These are phyloP conservation scores for Knoxdaviesia capensis DNA, from an alignment of 2,329 filamentous ascomycete species.

Conservation along the genomic window DNA sequence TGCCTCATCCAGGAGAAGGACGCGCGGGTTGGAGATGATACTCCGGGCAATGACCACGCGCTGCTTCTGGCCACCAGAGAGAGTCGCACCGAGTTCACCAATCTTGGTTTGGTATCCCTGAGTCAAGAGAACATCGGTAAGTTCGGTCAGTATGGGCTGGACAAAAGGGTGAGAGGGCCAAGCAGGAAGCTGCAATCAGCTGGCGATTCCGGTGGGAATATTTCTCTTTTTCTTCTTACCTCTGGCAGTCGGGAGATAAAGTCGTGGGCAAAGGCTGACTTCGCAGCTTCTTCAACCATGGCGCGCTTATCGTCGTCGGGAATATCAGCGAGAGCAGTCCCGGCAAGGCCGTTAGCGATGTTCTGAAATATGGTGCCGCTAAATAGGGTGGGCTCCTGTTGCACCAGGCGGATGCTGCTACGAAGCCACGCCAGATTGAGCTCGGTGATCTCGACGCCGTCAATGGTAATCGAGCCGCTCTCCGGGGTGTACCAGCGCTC, in stretches of 20 bases:
- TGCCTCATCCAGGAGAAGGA: constrained; percentile 49
- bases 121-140: neutral
- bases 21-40: constrained; percentile 40
- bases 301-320: constrained; percentile 20
- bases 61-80: constrained; percentile 49
- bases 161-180: too few relatives aligned
- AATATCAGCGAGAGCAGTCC: constrained; percentile 15
- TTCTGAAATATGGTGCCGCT: constrained; percentile 31
- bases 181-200: too few relatives aligned
- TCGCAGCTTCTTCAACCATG: constrained; percentile 25
- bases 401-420: constrained; percentile 30
- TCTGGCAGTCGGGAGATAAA: constrained; percentile 28
- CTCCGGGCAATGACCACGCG: constrained; percentile 45
- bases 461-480: constrained; percentile 22
- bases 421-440: constrained; percentile 31
- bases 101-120: constrained; percentile 39
- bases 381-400: constrained; percentile 30
- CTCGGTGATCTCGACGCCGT: constrained; percentile 18
- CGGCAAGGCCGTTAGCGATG: constrained; percentile 23
- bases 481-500: constrained; percentile 38
- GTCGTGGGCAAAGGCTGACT: constrained; percentile 29
- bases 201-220: too few relatives aligned
- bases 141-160: too few relatives aligned
- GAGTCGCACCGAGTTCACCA: constrained; percentile 41
- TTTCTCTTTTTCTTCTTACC: constrained; percentile 2